Evolutionary conservation across 2,329 filamentous ascomycete species (phyloP).

Genomic region (Alternaria sp.): DNA sequence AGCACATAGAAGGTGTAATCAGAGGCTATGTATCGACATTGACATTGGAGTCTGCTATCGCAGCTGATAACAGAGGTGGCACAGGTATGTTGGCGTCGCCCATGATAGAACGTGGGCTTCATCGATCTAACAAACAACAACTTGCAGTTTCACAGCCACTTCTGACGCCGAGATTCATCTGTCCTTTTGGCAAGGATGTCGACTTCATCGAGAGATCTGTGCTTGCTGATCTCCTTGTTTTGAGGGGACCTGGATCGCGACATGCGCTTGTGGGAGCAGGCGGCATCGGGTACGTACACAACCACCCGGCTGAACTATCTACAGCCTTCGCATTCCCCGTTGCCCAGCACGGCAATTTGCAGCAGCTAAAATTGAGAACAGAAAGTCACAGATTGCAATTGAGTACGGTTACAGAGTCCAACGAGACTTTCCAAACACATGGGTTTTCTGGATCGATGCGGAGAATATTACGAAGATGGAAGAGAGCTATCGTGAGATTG

Average conservation of each 20-base stretch:
- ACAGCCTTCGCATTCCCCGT: not conserved
- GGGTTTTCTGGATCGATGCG: slow-evolving; percentile 25
- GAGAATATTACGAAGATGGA: slow-evolving; percentile 15
- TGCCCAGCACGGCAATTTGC: not conserved
- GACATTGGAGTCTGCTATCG: not conserved
- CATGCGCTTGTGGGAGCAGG: slow-evolving; percentile 32
- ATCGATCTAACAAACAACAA: not conserved
- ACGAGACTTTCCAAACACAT: slow-evolving; percentile 10
- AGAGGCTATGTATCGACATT: not conserved
- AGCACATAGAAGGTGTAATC: not conserved
- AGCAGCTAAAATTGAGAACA: not conserved
- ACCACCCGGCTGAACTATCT: not conserved
- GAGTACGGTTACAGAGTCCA: slow-evolving; percentile 15
- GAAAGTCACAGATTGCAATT: slow-evolving; percentile 28
- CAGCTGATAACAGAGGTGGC: not conserved
- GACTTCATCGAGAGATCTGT: slow-evolving; percentile 30
- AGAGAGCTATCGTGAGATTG: slow-evolving; percentile 19
- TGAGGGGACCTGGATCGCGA: slow-evolving; percentile 14
- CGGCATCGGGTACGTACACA: slow-evolving; percentile 25
- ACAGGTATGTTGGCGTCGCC: not conserved
- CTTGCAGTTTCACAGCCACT: not conserved
- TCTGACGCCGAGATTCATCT: not conserved
- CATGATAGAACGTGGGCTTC: not conserved
- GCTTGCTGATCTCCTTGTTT: slow-evolving; percentile 3
- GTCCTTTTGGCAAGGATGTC: slow-evolving; percentile 23